Evolutionary conservation across 352 stramenopile genomes (phyloP), one percentile per base, ranked within the genome.

Genomic region (Phytophthora fragariae): DNA sequence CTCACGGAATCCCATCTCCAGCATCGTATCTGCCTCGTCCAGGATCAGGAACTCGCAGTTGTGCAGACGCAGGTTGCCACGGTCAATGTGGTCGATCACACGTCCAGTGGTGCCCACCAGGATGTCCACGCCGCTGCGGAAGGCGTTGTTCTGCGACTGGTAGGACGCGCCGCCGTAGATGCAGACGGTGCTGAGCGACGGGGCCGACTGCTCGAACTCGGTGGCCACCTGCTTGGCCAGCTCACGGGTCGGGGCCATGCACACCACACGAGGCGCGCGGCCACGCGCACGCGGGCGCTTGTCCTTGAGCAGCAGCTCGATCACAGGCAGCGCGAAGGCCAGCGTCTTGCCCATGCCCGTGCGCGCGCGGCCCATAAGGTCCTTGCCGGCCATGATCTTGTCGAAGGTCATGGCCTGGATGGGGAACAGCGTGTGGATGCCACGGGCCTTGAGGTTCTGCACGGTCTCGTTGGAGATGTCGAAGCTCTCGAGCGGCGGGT

Each of bases 331-430:
- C 8, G 96, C 97, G 82, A 99, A 99, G 39, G 98, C 98, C 11
- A 99, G 84, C 19, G 98, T 99, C 89, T 99, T 99, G 60, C 98
- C 98, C 72, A 98, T 99, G 68, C 98, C 98, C 3, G 98, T 99
- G 29, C 96, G 93, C 9, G 95, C 97, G 57, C 97, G 92, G 15
- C 98, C 98, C 79, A 99, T 99, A 19, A 99, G 83, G 84, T 99
- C 97, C 52, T 98, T 94, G 24, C 98, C 96, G 57, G 92, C 90
- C 35, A 98, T 74, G 62, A 99, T 98, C 75, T 98, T 97, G 75
- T 98, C 87, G 60, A 99, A 99, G 11, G 97, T 98, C 85, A 97
- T 95, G 35, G 90, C 86, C 70, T 98, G 94, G 63, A 98, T 98
- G 9, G 94, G 93, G 74, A 98, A 98, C 1, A 98, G 85, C 59